Percentiles rank a stretch among this genome's conserved stretches.
Conservation (phyloP, 768 basidiomycete genomes). For the Multifurca ochricompacta region DNA sequence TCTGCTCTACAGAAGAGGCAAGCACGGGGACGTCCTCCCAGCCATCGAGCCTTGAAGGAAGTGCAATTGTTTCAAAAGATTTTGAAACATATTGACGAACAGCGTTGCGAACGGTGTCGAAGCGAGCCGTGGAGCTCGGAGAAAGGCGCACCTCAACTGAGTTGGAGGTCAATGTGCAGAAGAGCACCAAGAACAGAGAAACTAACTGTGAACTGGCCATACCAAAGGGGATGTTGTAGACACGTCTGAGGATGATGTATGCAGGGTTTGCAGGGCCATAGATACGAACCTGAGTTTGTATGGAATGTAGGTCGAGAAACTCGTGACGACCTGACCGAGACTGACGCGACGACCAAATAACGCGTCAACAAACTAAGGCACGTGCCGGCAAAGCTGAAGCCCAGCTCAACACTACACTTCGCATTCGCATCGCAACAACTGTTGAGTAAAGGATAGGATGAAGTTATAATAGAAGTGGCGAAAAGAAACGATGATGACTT, state of each 20-base stretch:
- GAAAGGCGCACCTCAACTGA: slow-evolving; percentile 80
- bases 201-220: slow-evolving; percentile 65
- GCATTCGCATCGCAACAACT: too few relatives aligned
- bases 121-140: slow-evolving; percentile 57
- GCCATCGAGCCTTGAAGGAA: slow-evolving; percentile 65
- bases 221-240: slow-evolving; percentile 21
- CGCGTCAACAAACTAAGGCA: slow-evolving; percentile 37
- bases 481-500: too few relatives aligned
- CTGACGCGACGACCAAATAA: slow-evolving; percentile 33
- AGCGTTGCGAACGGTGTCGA: slow-evolving; percentile 63
- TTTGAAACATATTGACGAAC: slow-evolving; percentile 48
- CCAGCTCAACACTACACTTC: too few relatives aligned
- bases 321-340: too few relatives aligned
- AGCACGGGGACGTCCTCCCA: slow-evolving; percentile 76
- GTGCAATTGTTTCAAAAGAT: slow-evolving; percentile 57
- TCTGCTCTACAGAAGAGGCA: slow-evolving; percentile 64
- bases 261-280: slow-evolving; percentile 10
- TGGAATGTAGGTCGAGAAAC: too few relatives aligned
- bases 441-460: too few relatives aligned
- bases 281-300: slow-evolving; percentile 5
- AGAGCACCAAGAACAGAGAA: background rate
- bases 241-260: slow-evolving; percentile 18
- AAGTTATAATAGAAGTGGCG: too few relatives aligned
- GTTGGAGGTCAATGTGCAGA: background rate
- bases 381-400: slow-evolving; percentile 7